Evolutionary conservation across 1,284 basidiomycete genomes (phyloP), one percentile per base, ranked within the genome.

Genomic region (Sporisorium sorghi): DNA sequence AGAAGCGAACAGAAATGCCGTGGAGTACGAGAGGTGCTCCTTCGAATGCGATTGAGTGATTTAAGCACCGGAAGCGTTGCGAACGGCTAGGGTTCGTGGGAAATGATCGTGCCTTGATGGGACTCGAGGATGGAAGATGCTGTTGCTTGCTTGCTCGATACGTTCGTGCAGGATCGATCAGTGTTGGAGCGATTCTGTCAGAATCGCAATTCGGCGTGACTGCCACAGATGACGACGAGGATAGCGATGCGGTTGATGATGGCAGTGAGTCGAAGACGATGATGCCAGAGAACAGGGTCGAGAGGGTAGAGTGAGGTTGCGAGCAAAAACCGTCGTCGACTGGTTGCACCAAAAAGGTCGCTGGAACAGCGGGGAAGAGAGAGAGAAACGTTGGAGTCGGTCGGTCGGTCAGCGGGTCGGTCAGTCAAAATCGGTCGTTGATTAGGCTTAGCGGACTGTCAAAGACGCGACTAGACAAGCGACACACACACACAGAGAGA

Each of bases 391-490:
- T n/a, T 30, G 28, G 28, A 30, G 39, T 43, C 23, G 40, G 40
- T 24, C 14, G 10, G 40, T 43, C 40, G 15, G 37, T 40, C 40
- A n/a, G n/a, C n/a, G n/a, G 5, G 44, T 46, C 10, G 44, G 44
- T 28, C 44, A n/a, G 26, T 43, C 44, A 28, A 21, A 37, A 23
- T 28, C 35, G 51, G 24, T 21, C 40, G 32, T 21, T 50, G 49
- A 50, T 39, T 50, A 50, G 49, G 49, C 15, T 50, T 39, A 23
- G 49, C 32, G 23, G 47, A 49, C 14, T 46, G 47, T 14, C 24
- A 42, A 35, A 58, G 56, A 50, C 28, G 49, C 32, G 21, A 37
- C 7, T 19, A 47, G 28, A 30, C 46, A n/a, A 47, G 28, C 26
- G 28, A 47, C 46, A 40, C 37, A 40, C 14, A 40, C 15, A n/a